These are phyloP conservation scores for Colletotrichum abscissum DNA, from an alignment of 2,329 filamentous ascomycete genomes.

Conservation along the genomic window DNA sequence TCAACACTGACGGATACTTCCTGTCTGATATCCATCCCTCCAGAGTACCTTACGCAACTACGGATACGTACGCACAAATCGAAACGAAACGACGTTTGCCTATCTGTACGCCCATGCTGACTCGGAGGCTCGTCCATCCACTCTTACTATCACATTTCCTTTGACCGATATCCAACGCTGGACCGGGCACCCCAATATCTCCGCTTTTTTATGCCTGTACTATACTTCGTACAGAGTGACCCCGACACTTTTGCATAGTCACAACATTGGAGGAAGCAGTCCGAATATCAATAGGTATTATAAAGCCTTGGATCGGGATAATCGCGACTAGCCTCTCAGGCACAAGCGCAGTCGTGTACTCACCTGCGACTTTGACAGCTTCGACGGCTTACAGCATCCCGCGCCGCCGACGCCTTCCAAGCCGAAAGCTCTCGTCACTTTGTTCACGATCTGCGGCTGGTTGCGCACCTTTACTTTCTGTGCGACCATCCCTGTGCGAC, in stretches of 20 bases:
- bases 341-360: constrained; percentile 24
- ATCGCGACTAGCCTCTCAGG: constrained; percentile 18
- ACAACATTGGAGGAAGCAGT: constrained; percentile 1
- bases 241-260: not conserved
- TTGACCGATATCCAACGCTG: not conserved
- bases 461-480: constrained; percentile 15
- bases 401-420: constrained; percentile 14
- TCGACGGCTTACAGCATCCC: constrained; percentile 10
- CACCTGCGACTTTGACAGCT: constrained; percentile 34
- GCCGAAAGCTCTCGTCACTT: not conserved
- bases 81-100: not conserved
- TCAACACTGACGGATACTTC: not conserved
- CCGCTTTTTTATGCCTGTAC: not conserved
- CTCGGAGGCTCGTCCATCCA: not conserved
- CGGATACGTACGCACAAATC: not conserved
- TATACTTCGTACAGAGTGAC: not conserved
- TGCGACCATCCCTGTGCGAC: not conserved
- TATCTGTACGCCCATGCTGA: not conserved
- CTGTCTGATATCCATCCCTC: not conserved
- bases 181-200: not conserved
- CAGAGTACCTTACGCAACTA: no score
- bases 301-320: constrained; percentile 3
- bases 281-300: not conserved
- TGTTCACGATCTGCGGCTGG: constrained; percentile 15
- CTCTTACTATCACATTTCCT: not conserved